phyloP scores from a whole-genome alignment of 2,329 filamentous ascomycete species.

The Calonectria hongkongensis region DNA sequence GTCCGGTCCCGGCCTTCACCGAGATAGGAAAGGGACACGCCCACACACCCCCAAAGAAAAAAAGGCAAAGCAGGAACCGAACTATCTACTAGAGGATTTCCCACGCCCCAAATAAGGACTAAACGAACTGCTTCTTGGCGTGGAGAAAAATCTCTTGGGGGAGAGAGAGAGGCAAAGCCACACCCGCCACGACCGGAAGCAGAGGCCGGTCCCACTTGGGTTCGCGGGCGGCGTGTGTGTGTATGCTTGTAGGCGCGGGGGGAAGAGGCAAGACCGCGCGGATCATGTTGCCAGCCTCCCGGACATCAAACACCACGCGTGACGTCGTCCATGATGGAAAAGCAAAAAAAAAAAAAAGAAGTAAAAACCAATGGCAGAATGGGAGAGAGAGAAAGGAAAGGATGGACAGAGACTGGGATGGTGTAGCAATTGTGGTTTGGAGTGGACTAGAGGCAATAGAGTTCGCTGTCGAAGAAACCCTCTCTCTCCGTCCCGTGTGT shows the following conservation, averaged over 20 bases:
- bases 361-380: neutral
- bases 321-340: conserved; percentile 6
- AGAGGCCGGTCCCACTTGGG: conserved; percentile 48
- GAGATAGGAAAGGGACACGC: conserved; percentile 21
- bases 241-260: conserved; percentile 25
- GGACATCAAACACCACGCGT: conserved; percentile 42
- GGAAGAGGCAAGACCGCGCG: conserved; percentile 28
- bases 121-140: conserved; percentile 25
- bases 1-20: conserved; percentile 39
- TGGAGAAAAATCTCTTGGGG: conserved; percentile 15
- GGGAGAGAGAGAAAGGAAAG: neutral
- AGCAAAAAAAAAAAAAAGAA: neutral
- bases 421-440: neutral
- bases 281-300: conserved; percentile 13
- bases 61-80: conserved; percentile 4
- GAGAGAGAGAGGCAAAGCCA: neutral
- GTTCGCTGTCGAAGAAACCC: neutral
- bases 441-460: neutral
- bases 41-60: neutral
- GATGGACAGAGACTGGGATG: neutral
- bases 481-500: neutral
- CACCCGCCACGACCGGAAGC: conserved; percentile 52
- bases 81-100: conserved; percentile 7
- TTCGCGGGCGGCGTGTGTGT: conserved; percentile 1
- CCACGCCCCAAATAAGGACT: neutral